These are phyloP conservation scores for Aegilops longissima DNA, from an alignment of 176 grass and related monocot genomes.

Conservation along the genomic window DNA sequence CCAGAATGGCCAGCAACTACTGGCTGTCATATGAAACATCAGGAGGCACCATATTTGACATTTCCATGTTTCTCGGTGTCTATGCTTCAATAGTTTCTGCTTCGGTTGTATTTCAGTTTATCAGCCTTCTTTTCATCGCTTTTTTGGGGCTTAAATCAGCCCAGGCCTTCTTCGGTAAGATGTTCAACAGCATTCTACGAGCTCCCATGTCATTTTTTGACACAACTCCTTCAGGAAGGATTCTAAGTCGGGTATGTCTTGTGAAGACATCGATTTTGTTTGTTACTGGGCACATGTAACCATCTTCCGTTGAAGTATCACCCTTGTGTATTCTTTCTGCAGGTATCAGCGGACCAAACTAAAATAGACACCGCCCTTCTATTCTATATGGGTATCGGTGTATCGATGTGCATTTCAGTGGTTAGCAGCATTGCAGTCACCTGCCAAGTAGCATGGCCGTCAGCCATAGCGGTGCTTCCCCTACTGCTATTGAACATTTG, in stretches of 20 bases:
- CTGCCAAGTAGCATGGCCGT: slow-evolving; percentile 92
- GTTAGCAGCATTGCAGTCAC: slow-evolving; percentile 63
- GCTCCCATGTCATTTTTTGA: slow-evolving; percentile 98
- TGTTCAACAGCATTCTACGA: slow-evolving; percentile 83
- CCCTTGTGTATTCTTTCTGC: slow-evolving; percentile 12
- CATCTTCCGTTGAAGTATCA: background rate
- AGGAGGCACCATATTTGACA: slow-evolving; percentile 46
- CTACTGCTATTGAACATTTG: slow-evolving; percentile 57
- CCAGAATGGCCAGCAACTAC: slow-evolving; percentile 82
- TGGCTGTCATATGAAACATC: slow-evolving; percentile 95
- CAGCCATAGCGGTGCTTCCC: slow-evolving; percentile 36
- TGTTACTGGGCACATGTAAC: background rate
- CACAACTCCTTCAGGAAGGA: slow-evolving; percentile 94
- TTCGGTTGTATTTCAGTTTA: slow-evolving; percentile 51
- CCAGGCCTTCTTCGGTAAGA: slow-evolving; percentile 75
- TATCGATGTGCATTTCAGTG: slow-evolving; percentile 85
- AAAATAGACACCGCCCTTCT: slow-evolving; percentile 77
- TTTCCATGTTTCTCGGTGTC: slow-evolving; percentile 72
- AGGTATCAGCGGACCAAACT: slow-evolving; percentile 70
- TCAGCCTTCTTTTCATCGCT: slow-evolving; percentile 56
- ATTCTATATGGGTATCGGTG: slow-evolving; percentile 57
- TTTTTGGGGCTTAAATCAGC: slow-evolving; percentile 68
- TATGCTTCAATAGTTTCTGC: slow-evolving; percentile 56
- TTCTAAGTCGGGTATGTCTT: slow-evolving; percentile 82
- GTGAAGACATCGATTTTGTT: background rate